phyloP scores from a whole-genome alignment of 2,329 filamentous ascomycete genomes.

The Rhynchosporium graminicola region DNA sequence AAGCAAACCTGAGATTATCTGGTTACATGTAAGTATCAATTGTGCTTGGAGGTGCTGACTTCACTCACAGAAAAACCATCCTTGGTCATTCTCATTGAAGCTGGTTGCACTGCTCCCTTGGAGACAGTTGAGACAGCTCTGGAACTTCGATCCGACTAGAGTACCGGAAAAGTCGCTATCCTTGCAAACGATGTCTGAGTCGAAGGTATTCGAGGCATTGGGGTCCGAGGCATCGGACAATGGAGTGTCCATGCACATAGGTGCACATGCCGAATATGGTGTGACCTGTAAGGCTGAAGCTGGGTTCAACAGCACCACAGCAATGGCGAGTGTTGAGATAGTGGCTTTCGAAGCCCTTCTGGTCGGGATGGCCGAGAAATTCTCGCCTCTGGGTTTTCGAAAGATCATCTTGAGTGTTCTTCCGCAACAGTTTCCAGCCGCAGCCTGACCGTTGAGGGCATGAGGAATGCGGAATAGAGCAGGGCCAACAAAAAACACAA shows the following conservation, averaged over 20 bases:
- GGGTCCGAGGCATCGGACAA: constrained; percentile 42
- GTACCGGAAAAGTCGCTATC: constrained; percentile 33
- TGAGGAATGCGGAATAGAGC: constrained; percentile 8
- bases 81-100: constrained; percentile 34
- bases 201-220: constrained; percentile 45
- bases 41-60: not conserved
- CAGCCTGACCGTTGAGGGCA: constrained; percentile 15
- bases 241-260: constrained; percentile 47
- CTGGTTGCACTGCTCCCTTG: constrained; percentile 34
- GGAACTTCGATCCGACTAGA: constrained; percentile 33
- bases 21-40: constrained; percentile 8
- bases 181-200: constrained; percentile 47
- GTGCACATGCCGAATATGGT: constrained; percentile 53
- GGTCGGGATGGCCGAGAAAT: not conserved
- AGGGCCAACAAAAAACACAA: constrained; percentile 14
- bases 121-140: constrained; percentile 37
- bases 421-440: constrained; percentile 15
- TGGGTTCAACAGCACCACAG: constrained; percentile 4
- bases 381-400: not conserved
- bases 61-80: constrained; percentile 38
- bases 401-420: constrained; percentile 9
- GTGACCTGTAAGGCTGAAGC: constrained; percentile 47
- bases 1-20: constrained; percentile 40
- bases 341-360: constrained; percentile 2
- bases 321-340: constrained; percentile 3